phyloP scores from a whole-genome alignment of 495 filamentous ascomycete species.

The Aspergillus homomorphus region DNA sequence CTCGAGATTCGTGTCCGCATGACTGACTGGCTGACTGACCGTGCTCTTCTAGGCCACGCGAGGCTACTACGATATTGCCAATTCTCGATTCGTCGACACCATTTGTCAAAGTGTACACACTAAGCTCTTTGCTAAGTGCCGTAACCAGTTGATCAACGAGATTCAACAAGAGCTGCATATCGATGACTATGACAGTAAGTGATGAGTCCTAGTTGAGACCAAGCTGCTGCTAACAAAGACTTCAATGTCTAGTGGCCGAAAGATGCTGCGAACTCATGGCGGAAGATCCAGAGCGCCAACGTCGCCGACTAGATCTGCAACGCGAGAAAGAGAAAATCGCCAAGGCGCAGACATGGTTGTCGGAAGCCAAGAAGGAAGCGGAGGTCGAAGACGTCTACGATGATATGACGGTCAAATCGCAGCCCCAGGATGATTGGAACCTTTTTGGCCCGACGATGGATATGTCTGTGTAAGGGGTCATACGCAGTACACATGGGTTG shows the following conservation, averaged over 20 bases:
- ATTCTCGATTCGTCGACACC: slow-evolving; percentile 45
- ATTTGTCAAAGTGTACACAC: slow-evolving; percentile 45
- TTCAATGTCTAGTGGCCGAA: slow-evolving; percentile 25
- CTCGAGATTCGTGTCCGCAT: neutral
- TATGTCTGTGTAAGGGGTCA: neutral
- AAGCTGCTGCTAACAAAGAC: neutral
- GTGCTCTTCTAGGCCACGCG: slow-evolving; percentile 33
- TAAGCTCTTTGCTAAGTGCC: slow-evolving; percentile 46
- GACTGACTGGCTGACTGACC: neutral
- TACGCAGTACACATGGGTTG: neutral
- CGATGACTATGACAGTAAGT: slow-evolving; percentile 37
- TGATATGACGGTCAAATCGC: slow-evolving; percentile 9
- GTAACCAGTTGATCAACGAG: slow-evolving; percentile 29
- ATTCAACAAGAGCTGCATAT: slow-evolving; percentile 38
- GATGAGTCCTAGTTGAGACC: no score
- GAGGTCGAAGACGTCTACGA: slow-evolving; percentile 6
- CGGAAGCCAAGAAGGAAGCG: slow-evolving; percentile 17
- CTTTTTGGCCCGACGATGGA: neutral
- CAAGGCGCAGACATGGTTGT: slow-evolving; percentile 44
- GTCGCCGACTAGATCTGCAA: slow-evolving; percentile 32
- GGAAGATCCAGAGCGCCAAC: slow-evolving; percentile 46
- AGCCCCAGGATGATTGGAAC: slow-evolving; percentile 12
- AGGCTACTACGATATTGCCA: slow-evolving; percentile 55
- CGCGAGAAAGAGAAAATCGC: slow-evolving; percentile 44
- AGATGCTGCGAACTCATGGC: slow-evolving; percentile 47